A percentile compares a stretch with the other conserved stretches of the same genome.
These are phyloP conservation scores for Spiromastix sp. DNA, from an alignment of 2,329 filamentous ascomycete genomes.

Conservation along the genomic window DNA sequence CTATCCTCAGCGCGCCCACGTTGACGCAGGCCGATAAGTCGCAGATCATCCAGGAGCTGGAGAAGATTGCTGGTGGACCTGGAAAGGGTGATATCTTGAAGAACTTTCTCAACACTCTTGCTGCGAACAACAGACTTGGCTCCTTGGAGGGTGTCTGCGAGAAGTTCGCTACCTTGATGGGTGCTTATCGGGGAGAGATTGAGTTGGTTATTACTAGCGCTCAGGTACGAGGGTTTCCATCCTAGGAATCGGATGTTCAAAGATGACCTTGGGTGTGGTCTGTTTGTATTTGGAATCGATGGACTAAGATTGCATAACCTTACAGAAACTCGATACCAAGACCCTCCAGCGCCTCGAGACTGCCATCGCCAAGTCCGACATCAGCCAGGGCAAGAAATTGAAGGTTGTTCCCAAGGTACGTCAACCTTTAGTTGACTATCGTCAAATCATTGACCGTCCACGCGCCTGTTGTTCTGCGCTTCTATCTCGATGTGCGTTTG, in stretches of 20 bases:
- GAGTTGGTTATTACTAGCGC: slow-evolving; percentile 88
- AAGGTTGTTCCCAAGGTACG: slow-evolving; percentile 85
- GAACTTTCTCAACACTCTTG: slow-evolving; percentile 85
- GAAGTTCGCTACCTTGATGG: slow-evolving; percentile 82
- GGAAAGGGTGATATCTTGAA: slow-evolving; percentile 73
- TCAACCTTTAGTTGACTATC: no score
- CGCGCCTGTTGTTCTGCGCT: no score
- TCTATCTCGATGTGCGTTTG: no score
- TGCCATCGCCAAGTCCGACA: slow-evolving; percentile 80
- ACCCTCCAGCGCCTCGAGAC: slow-evolving; percentile 76
- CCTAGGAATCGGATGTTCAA: no score
- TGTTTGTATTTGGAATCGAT: neutral
- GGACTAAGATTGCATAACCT: neutral
- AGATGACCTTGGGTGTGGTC: neutral
- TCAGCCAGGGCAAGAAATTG: slow-evolving; percentile 89
- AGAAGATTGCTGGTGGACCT: slow-evolving; percentile 62
- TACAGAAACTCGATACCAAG: slow-evolving; percentile 73
- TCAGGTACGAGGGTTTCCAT: slow-evolving; percentile 52
- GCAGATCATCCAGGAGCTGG: slow-evolving; percentile 74
- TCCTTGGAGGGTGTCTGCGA: slow-evolving; percentile 70
- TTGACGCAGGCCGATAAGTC: slow-evolving; percentile 71
- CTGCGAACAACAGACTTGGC: slow-evolving; percentile 91
- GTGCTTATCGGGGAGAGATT: slow-evolving; percentile 82
- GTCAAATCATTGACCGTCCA: no score
- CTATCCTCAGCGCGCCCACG: slow-evolving; percentile 70